Percentiles rank a stretch among this genome's conserved stretches.
These are phyloP conservation scores for Penicillium sp. DNA, from an alignment of 2,329 filamentous ascomycete genomes.

Conservation along the genomic window DNA sequence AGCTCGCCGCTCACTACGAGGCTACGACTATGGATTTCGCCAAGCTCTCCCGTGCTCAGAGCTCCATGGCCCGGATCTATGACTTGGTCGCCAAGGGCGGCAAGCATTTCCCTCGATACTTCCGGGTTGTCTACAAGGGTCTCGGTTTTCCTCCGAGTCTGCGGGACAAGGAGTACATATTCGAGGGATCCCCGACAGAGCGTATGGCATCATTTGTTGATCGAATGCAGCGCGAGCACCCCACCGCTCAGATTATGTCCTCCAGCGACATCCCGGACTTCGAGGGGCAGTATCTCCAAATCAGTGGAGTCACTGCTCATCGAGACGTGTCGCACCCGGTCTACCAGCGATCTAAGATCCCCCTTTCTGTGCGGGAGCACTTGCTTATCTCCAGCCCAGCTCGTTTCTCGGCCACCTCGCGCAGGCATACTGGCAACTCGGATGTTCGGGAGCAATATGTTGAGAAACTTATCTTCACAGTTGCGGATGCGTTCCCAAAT, in stretches of 20 bases:
- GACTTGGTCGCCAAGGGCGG: conserved; percentile 81
- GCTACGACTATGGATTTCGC: conserved; percentile 82
- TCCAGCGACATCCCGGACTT: conserved; percentile 67
- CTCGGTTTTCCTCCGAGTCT: conserved; percentile 76
- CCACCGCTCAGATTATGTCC: conserved; percentile 72
- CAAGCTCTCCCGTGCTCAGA: conserved; percentile 81
- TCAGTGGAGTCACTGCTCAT: conserved; percentile 74
- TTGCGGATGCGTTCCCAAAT: conserved; percentile 81
- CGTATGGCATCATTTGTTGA: conserved; percentile 77
- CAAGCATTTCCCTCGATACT: conserved; percentile 74
- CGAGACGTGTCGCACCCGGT: conserved; percentile 76
- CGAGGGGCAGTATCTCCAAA: conserved; percentile 83
- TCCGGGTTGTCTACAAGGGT: conserved; percentile 82
- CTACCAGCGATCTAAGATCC: conserved; percentile 80
- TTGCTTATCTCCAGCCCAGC: conserved; percentile 71
- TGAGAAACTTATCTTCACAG: conserved; percentile 78
- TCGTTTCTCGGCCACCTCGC: conserved; percentile 69
- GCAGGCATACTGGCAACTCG: conserved; percentile 62
- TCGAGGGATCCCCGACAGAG: conserved; percentile 74
- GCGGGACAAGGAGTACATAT: conserved; percentile 87
- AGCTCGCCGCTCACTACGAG: conserved; percentile 88
- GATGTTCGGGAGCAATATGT: conserved; percentile 65
- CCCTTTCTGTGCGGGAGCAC: conserved; percentile 78
- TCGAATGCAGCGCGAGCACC: conserved; percentile 85
- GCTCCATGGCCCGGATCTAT: conserved; percentile 87